Evolutionary conservation across 768 basidiomycete species (phyloP), one percentile per base, ranked within the genome.

Genomic region (Boletus subcaerulescens): DNA sequence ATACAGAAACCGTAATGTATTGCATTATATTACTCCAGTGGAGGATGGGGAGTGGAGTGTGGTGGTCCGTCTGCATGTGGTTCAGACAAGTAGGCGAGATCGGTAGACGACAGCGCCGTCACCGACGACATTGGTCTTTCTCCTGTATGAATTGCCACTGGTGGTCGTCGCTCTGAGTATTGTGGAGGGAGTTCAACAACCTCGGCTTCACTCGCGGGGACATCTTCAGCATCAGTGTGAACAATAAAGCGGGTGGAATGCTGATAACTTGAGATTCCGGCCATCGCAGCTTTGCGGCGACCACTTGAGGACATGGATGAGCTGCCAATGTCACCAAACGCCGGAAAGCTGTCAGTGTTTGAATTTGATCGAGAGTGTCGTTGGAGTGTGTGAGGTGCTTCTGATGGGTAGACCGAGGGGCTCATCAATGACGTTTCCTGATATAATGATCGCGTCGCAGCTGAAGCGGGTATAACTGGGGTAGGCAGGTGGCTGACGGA

Each of bases 131-230:
- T 35, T 2, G 33, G 33, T 35, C 33, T 35, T 35, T 35, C 48
- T 45, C 4, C 58, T n/a, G 51, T 15, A 29, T n/a, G 36, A 20
- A 13, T 15, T 38, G 36, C 22, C 40, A 15, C n/a, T 38, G 65
- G 55, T 44, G 64, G 65, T 18, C 77, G 77, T 35, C 79, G 73
- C 56, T 82, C 85, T 24, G 77, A 77, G 63, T 91, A 91, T 65
- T 83, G 83, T 15, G 88, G 88, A 26, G 89, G 89, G n/a, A 89
- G 76, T 70, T 91, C 89, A 7, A 89, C 77, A 20, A 87, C 71
- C 7, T 77, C 86, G 17, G 79, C 70, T 53, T 77, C 74, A 49
- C 74, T 74, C 39, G 69, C 72, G 8, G 80, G 73, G 11, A 72
- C 38, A 13, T 89, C 87, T 50, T 87, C 86, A 9, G 78, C 79